phyloP scores from a whole-genome alignment of 192 early-diverging fungal genomes.

The Coemansia aciculifera region DNA sequence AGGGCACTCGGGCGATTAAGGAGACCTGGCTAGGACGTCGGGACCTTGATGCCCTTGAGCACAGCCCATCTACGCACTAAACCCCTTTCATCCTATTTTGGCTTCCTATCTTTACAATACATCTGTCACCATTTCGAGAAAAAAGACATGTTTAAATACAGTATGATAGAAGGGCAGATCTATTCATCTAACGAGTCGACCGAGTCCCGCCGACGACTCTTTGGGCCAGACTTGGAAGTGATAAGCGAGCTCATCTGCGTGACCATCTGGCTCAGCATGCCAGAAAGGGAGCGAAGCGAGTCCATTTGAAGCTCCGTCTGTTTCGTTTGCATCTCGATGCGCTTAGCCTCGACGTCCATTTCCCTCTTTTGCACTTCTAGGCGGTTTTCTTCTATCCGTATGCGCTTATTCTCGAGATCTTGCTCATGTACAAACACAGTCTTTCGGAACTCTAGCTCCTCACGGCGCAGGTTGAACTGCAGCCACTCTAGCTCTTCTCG shows the following conservation, averaged over 20 bases:
- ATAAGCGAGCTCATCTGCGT: slow-evolving; percentile 14
- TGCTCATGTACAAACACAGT: slow-evolving; percentile 42
- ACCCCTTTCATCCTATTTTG: slow-evolving; percentile 3
- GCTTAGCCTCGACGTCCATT: slow-evolving; percentile 36
- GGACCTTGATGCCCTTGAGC: slow-evolving; percentile 50
- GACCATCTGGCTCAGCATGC: slow-evolving; percentile 32
- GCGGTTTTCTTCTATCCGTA: slow-evolving; percentile 36
- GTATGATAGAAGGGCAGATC: background rate
- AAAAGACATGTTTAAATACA: background rate
- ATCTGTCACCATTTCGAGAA: background rate
- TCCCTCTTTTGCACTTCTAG: slow-evolving; percentile 41
- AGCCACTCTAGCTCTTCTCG: slow-evolving; percentile 55
- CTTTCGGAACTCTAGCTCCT: slow-evolving; percentile 54
- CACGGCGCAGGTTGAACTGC: slow-evolving; percentile 49
- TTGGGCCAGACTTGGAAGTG: background rate
- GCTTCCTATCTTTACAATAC: background rate
- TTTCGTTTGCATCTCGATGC: slow-evolving; percentile 25
- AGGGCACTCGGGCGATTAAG: slow-evolving; percentile 30
- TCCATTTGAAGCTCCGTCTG: slow-evolving; percentile 46
- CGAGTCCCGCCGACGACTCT: slow-evolving; percentile 7
- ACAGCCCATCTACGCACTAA: slow-evolving; percentile 25
- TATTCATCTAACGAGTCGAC: background rate
- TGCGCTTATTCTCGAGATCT: slow-evolving; percentile 36
- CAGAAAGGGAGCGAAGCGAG: slow-evolving; percentile 26
- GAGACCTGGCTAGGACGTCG: slow-evolving; percentile 45